Conservation (phyloP, 139 green algal genomes). For the Trebouxia sp. region DNA sequence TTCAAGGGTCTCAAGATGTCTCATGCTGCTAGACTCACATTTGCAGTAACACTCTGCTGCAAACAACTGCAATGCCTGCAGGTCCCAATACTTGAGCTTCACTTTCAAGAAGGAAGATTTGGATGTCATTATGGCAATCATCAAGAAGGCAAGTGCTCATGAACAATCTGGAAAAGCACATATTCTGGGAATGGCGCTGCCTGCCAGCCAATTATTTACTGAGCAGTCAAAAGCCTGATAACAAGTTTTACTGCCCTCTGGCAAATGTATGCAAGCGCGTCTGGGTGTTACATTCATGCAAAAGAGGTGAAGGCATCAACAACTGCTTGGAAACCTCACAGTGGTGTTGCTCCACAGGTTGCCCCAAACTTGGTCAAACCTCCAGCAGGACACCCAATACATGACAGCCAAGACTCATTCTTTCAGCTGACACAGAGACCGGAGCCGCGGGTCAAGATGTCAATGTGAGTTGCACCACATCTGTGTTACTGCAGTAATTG, state of each 20-base stretch:
- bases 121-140: background rate
- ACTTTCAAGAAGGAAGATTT: background rate
- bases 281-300: background rate
- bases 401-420: constrained; percentile 18
- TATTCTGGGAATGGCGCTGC: too few species aligned
- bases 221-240: too few species aligned
- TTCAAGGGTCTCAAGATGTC: too few species aligned
- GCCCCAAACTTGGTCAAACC: background rate
- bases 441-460: constrained; percentile 15
- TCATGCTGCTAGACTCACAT: too few species aligned
- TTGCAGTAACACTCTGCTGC: too few species aligned
- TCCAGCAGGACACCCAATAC: background rate
- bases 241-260: too few species aligned
- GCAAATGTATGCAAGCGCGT: background rate
- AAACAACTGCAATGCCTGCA: background rate
- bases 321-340: too few species aligned
- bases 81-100: background rate
- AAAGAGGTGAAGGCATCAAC: too few species aligned
- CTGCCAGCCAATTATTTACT: too few species aligned
- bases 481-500: background rate
- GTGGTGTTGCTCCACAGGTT: background rate
- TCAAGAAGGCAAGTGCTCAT: background rate
- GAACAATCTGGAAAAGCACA: background rate
- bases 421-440: constrained; percentile 13
- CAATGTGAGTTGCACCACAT: background rate